phyloP scores from a whole-genome alignment of 2,329 filamentous ascomycete genomes.

The Aphanocladium album region DNA sequence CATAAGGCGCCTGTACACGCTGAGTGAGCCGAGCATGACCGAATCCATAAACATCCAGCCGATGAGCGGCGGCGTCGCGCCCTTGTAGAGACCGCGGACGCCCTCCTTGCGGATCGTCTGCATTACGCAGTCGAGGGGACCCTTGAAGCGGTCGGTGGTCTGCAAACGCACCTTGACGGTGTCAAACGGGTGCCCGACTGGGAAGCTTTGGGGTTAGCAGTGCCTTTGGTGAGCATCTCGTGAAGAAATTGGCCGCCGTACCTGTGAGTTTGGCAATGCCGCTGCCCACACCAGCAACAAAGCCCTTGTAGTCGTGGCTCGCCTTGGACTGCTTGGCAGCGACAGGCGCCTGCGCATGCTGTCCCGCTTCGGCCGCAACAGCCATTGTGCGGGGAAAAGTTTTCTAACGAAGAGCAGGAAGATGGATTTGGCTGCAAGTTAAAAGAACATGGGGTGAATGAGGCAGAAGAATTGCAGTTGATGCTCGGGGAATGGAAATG shows the following conservation, averaged over 20 bases:
- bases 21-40: constrained; percentile 85
- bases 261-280: constrained; percentile 85
- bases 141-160: constrained; percentile 74
- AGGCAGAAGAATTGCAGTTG: background rate
- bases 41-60: constrained; percentile 99
- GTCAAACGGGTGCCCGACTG: constrained; percentile 75
- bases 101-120: constrained; percentile 86
- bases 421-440: background rate
- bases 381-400: background rate
- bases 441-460: background rate
- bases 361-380: background rate
- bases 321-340: constrained; percentile 29
- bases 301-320: constrained; percentile 74
- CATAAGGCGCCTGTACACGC: constrained; percentile 79
- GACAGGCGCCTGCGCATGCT: background rate
- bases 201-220: background rate
- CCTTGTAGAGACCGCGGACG: constrained; percentile 83
- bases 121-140: constrained; percentile 77
- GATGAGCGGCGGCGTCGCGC: constrained; percentile 82
- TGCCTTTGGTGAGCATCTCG: no score
- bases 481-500: background rate
- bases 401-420: background rate
- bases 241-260: constrained; percentile 30
- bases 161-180: constrained; percentile 96
- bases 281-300: constrained; percentile 93